Evolutionary conservation across 1,139 yeast species (phyloP).

Genomic region (Hyphopichia fennica): DNA sequence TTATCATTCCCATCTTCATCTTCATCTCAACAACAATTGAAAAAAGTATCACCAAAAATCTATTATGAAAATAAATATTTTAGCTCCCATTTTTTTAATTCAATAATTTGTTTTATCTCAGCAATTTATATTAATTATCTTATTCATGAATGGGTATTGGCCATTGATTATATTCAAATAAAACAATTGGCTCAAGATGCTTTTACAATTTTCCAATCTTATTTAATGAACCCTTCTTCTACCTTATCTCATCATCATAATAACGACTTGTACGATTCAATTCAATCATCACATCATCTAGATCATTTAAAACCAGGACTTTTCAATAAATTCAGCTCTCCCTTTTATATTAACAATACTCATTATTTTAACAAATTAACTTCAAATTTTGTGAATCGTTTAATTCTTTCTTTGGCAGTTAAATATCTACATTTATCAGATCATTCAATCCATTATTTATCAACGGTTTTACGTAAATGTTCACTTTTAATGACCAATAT

Average conservation of each 20-base stretch:
- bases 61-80: conserved; percentile 18
- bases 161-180: neutral
- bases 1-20: too few relatives aligned
- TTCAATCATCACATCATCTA: too few relatives aligned
- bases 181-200: neutral
- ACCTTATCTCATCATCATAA: neutral
- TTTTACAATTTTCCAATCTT: conserved; percentile 1
- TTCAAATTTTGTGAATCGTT: conserved; percentile 12
- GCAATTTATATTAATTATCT: conserved; percentile 31
- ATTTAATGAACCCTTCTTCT: neutral
- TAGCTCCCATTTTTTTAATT: conserved; percentile 23
- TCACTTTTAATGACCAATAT: conserved; percentile 26
- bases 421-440: conserved; percentile 9
- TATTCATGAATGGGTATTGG: conserved; percentile 9
- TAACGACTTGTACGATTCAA: neutral
- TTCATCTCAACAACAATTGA: neutral
- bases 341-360: conserved; percentile 6
- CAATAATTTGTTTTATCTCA: conserved; percentile 28
- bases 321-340: conserved; percentile 1
- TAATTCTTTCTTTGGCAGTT: conserved; percentile 7
- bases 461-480: conserved; percentile 6
- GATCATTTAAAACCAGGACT: neutral
- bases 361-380: conserved; percentile 16
- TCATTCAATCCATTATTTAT: conserved; percentile 4
- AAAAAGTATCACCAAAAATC: conserved; percentile 5